These are phyloP conservation scores for Mycena crocata DNA, from an alignment of 768 basidiomycete genomes.

Conservation along the genomic window DNA sequence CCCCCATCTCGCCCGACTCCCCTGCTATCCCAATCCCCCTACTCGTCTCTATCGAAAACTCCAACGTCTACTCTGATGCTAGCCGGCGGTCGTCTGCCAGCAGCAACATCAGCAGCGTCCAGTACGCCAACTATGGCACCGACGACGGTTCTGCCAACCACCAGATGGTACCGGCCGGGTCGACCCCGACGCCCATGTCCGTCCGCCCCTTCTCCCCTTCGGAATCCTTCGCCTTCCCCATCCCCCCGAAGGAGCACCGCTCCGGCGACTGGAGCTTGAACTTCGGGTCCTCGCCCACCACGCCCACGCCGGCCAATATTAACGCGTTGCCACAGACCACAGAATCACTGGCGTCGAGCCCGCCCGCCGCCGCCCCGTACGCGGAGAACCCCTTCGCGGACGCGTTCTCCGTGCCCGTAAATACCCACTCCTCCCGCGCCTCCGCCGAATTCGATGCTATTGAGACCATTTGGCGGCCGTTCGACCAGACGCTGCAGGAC, in stretches of 20 bases:
- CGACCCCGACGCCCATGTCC: conserved; percentile 64
- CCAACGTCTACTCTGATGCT: conserved; percentile 34
- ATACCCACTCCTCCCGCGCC: conserved; percentile 19
- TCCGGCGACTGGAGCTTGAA: conserved; percentile 21
- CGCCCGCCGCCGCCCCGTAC: conserved; percentile 31
- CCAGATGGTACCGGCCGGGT: conserved; percentile 37
- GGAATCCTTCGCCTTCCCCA: conserved; percentile 77
- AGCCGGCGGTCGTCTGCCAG: conserved; percentile 25
- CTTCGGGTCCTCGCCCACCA: no score
- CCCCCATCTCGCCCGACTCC: conserved; percentile 25
- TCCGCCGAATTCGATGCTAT: conserved; percentile 51
- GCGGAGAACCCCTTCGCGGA: conserved; percentile 50
- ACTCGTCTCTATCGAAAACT: conserved; percentile 46
- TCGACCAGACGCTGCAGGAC: conserved; percentile 65
- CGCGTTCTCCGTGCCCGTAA: conserved; percentile 34
- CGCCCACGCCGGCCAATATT: no score
- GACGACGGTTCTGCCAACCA: conserved; percentile 24
- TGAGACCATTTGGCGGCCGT: conserved; percentile 67
- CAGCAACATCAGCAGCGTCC: conserved; percentile 50
- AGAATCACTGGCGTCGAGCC: conserved; percentile 24
- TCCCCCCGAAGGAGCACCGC: conserved; percentile 57
- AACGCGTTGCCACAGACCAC: conserved; percentile 15
- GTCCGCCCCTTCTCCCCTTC: conserved; percentile 75
- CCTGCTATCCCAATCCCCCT: conserved; percentile 37
- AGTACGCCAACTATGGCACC: conserved; percentile 47